These are phyloP conservation scores for Dacryopinax spathularia DNA, from an alignment of 768 basidiomycete species.

Conservation along the genomic window DNA sequence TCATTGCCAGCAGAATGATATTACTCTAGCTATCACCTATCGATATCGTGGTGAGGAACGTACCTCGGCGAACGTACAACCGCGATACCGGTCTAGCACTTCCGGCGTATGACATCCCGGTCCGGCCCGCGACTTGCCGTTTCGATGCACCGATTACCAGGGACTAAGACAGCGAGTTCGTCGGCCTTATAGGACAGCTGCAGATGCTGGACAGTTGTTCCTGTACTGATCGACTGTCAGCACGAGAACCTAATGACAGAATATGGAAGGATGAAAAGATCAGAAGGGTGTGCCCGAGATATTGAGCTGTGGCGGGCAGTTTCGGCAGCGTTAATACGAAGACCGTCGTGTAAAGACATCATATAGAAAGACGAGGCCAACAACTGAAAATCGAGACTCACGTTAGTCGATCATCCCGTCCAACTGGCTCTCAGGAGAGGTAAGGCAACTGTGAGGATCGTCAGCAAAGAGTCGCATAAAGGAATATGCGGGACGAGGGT, in stretches of 20 bases:
- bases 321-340: background rate
- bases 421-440: background rate
- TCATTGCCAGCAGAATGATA: background rate
- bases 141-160: background rate
- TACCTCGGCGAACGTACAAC: background rate
- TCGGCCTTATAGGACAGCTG: too few relatives aligned
- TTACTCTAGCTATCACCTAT: background rate
- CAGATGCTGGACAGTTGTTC: too few relatives aligned
- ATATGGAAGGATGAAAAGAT: background rate
- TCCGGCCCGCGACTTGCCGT: background rate
- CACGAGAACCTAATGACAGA: background rate
- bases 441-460: background rate
- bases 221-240: background rate
- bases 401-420: background rate
- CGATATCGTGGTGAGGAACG: background rate
- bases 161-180: background rate
- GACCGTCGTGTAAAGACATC: slow-evolving; percentile 2
- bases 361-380: background rate
- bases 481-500: background rate
- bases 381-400: background rate
- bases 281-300: slow-evolving; percentile 2
- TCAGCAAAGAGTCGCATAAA: background rate
- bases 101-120: background rate
- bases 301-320: slow-evolving; percentile 4
- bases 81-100: background rate